These are phyloP conservation scores for Trichopus zeylanicus DNA, from an alignment of 116 monocot genomes.

Conservation along the genomic window DNA sequence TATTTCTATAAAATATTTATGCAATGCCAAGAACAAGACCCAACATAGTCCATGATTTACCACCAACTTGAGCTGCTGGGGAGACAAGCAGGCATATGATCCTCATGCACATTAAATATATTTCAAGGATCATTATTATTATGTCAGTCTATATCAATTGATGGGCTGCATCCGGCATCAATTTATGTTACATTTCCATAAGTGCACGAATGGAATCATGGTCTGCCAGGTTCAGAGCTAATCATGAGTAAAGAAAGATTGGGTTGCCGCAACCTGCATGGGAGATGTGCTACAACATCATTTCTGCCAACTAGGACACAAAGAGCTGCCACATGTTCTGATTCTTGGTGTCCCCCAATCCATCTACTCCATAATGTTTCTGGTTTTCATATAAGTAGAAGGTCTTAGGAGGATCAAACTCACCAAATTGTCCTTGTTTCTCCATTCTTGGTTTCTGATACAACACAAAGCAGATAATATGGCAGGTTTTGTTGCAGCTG, in stretches of 20 bases:
- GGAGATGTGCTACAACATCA: not conserved
- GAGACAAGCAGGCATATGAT: not conserved
- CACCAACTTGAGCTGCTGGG: not conserved
- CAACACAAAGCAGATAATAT: not conserved
- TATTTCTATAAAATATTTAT: too few relatives aligned
- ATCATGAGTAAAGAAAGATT: not conserved
- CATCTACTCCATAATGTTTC: not conserved
- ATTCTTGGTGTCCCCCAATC: not conserved
- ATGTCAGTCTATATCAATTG: too few relatives aligned
- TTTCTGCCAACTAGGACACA: not conserved
- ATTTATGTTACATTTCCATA: too few relatives aligned
- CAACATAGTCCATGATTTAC: too few relatives aligned
- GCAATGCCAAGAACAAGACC: too few relatives aligned
- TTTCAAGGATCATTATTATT: too few relatives aligned
- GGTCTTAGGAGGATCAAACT: not conserved
- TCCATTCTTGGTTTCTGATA: not conserved
- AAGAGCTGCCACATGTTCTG: not conserved
- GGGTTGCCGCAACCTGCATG: not conserved
- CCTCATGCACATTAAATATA: too few relatives aligned
- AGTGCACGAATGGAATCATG: too few relatives aligned
- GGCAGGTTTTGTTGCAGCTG: not conserved
- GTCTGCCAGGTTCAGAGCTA: too few relatives aligned
- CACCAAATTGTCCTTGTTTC: not conserved
- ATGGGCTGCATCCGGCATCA: too few relatives aligned
- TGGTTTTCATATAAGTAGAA: not conserved